Evolutionary conservation across 192 early-diverging fungal genomes (phyloP), one percentile per base, ranked within the genome.

Genomic region (Lunasporangiospora selenospora): DNA sequence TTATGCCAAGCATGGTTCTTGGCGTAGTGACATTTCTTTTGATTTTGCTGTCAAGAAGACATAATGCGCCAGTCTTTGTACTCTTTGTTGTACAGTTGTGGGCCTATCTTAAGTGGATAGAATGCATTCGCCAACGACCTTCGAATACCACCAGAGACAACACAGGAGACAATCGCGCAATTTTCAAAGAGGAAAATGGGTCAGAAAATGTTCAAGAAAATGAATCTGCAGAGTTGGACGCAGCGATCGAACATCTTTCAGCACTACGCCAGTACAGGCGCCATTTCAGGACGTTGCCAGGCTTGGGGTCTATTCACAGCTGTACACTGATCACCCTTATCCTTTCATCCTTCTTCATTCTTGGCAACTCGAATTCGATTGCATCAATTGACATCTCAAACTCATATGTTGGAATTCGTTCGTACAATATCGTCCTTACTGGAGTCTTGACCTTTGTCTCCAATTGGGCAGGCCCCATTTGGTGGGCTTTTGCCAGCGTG

Each of bases 311-410:
- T 2, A 62, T 76, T 11, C 66, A 76, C 49, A 52, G 42, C 39
- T 79, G 66, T 45, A 66, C 67, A 0, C 24, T 84, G 6, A 56
- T 84, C 44, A 67, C 65, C 23, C 67, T 85, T 41, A 80, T 73
- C 18, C 75, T 87, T 10, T 69, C 79, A 2, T 84, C 90, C 16
- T 93, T 93, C 38, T 93, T 87, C 50, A 43, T 80, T 6, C 80
- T 87, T 27, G 91, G 89, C 18, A 90, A 90, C 69, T 88, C 89
- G 1, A 93, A 93, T 60, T 88, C 89, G 5, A 86, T 93, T 19
- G 87, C 91, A 1, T 88, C 89, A 10, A 76, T 91, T n/a, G 91
- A 93, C 44, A 75, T 93, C 19, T 87, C 89, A 56, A 88, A 88
- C 47, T 84, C 89, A 3, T 93, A 93, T 55, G 82, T 86, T 4